Conservation (phyloP, 495 filamentous ascomycete species). For the Hypoxylon intermedium region DNA sequence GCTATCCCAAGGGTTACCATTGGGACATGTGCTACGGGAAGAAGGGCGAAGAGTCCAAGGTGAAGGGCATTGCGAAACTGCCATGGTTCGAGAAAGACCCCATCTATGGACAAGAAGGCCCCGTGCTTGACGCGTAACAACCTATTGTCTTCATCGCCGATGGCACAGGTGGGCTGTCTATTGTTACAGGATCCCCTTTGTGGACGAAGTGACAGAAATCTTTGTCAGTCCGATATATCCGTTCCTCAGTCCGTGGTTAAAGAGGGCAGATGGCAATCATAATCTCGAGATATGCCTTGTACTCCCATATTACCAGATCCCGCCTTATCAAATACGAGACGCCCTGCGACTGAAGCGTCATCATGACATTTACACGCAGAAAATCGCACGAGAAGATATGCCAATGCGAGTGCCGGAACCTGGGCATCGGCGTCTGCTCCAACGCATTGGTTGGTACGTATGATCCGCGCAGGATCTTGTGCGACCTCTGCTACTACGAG, state of each 20-base stretch:
- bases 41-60: slow-evolving; percentile 59
- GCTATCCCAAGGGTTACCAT: slow-evolving; percentile 62
- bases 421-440: slow-evolving; percentile 15
- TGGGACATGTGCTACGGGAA: slow-evolving; percentile 78
- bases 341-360: too few species aligned
- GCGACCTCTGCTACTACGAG: slow-evolving; percentile 21
- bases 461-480: slow-evolving; percentile 17
- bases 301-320: too few species aligned
- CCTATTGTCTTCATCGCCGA: too few species aligned
- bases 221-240: too few species aligned
- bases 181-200: too few species aligned
- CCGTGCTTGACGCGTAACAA: slow-evolving; percentile 49
- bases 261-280: too few species aligned
- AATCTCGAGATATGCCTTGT: too few species aligned
- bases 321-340: too few species aligned
- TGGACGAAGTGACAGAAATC: too few species aligned
- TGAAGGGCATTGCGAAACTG: slow-evolving; percentile 53
- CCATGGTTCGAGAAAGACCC: slow-evolving; percentile 67
- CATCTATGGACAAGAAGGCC: slow-evolving; percentile 64
- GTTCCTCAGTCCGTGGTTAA: too few species aligned
- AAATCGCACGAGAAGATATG: slow-evolving; percentile 4
- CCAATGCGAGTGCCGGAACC: slow-evolving; percentile 6
- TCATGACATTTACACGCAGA: not conserved
- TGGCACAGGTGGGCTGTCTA: too few species aligned
- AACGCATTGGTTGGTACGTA: slow-evolving; percentile 10